Conservation (phyloP, 495 filamentous ascomycete genomes). For the Xylaria sp. region DNA sequence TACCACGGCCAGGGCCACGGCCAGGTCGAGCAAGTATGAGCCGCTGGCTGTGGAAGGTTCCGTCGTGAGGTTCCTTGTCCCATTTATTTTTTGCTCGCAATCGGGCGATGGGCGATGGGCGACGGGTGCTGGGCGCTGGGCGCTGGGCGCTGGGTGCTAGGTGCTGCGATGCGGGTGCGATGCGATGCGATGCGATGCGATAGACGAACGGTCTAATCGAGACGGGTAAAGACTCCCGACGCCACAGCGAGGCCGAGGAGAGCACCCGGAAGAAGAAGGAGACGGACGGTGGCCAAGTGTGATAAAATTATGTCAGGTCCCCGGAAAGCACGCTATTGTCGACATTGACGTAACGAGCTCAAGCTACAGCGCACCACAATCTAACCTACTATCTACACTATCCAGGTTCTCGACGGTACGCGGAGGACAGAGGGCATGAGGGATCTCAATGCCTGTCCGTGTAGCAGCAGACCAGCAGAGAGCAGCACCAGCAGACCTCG, state of each 20-base stretch:
- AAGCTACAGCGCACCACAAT: neutral
- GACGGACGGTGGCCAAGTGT: conserved; percentile 8
- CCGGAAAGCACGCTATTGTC: neutral
- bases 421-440: neutral
- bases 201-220: neutral
- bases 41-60: neutral
- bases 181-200: no score
- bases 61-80: neutral
- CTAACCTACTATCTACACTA: neutral
- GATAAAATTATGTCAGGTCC: neutral
- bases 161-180: no score
- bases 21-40: no score
- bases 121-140: neutral
- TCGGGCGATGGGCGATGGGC: neutral
- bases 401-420: neutral
- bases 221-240: neutral
- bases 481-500: no score
- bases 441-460: conserved; percentile 26
- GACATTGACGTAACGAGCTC: conserved; percentile 18
- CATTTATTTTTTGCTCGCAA: neutral
- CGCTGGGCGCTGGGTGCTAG: no score
- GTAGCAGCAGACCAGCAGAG: neutral
- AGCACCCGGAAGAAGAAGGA: neutral
- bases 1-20: neutral
- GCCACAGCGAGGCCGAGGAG: neutral